Evolutionary conservation across 495 filamentous ascomycete genomes (phyloP), one percentile per base, ranked within the genome.

Genomic region (Neurospora sp.): DNA sequence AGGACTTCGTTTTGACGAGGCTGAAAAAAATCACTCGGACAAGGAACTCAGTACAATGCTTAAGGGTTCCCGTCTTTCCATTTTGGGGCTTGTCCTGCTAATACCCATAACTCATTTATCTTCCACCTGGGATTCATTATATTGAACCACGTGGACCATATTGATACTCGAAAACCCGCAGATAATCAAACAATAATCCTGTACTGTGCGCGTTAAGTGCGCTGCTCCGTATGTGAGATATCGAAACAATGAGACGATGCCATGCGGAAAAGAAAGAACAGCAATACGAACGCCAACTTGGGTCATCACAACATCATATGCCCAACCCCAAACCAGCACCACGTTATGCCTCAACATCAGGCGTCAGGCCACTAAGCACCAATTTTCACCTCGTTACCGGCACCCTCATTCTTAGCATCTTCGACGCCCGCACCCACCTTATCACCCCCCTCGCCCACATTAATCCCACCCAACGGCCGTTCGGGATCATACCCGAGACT

Each of bases 401-500:
- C 42, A 9, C 8, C 42, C 18, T 20, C 40, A 68, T 70, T 35
- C 12, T 41, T 74, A 39, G 42, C 74, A 20, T 71, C 76, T 31
- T 69, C 61, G 2, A 9, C 72, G 27, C 78, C 68, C 40, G 77
- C 78, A 37, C 61, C 77, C 42, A 78, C 77, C 61, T 75, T 73
- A 8, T 75, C 70, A 69, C 74, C 53, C 22, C 53, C 53, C 4
- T 35, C 53, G 0, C 7, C 53, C 27, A 35, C 53, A 35, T 10
- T 35, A 35, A 65, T 71, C 22, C 75, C 73, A 74, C 73, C 80
- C 41, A 86, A 69, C 31, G 83, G 84, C 16, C 81, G 75, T 12
- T 79, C 78, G 0, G 88, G 82, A 80, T 98, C 94, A 82, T 98
- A 98, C 5, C 94, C 95, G 2, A 98, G 85, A 69, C 88, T 87